A percentile compares a stretch with the other conserved stretches of the same genome.
These are phyloP conservation scores for Kockiozyma suomiensis DNA, from an alignment of 805 yeast species.

Conservation along the genomic window DNA sequence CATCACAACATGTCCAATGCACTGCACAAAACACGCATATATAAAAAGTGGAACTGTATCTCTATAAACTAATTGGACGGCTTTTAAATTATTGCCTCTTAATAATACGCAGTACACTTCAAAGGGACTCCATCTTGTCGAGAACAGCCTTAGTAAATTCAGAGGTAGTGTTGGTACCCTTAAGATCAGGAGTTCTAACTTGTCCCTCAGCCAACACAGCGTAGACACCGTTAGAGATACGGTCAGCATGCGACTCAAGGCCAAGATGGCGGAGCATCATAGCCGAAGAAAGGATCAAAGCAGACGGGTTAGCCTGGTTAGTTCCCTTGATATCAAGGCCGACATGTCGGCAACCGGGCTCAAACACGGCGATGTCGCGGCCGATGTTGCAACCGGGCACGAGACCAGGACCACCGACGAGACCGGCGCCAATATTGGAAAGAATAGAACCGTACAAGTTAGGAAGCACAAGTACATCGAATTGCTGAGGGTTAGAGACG, in stretches of 20 bases:
- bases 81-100: too few species aligned
- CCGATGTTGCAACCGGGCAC: conserved; percentile 99
- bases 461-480: conserved; percentile 96
- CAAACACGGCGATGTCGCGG: conserved; percentile 95
- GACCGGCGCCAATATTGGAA: conserved; percentile 97
- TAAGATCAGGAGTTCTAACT: conserved; percentile 83
- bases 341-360: conserved; percentile 97
- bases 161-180: conserved; percentile 85
- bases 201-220: conserved; percentile 88
- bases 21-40: conserved; percentile 10
- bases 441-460: conserved; percentile 96
- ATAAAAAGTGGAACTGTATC: too few species aligned
- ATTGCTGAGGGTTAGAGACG: conserved; percentile 96
- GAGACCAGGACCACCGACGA: conserved; percentile 96
- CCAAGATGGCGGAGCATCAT: conserved; percentile 96
- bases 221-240: conserved; percentile 85
- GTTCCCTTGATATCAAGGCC: conserved; percentile 95
- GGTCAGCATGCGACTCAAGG: conserved; percentile 78
- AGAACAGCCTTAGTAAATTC: conserved; percentile 93
- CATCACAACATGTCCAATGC: conserved; percentile 1
- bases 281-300: conserved; percentile 88
- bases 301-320: conserved; percentile 97
- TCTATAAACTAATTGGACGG: too few species aligned
- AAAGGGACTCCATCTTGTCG: conserved; percentile 33
- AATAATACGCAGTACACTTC: background rate